These are phyloP conservation scores for Hypoxylon sp. DNA, from an alignment of 2,329 filamentous ascomycete genomes.

Conservation along the genomic window DNA sequence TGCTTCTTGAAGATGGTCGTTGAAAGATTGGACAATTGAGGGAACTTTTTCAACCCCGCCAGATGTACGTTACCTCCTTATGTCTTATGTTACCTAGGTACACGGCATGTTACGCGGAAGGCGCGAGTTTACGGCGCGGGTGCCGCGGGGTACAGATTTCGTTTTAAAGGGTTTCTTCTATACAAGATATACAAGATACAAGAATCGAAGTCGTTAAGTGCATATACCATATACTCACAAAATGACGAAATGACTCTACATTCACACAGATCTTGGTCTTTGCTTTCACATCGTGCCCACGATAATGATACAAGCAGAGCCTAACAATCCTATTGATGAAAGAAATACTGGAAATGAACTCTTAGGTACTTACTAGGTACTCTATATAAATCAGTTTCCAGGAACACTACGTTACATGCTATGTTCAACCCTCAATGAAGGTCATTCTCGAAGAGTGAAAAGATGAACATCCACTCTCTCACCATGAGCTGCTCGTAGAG, in stretches of 20 bases:
- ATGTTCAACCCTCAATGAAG: not conserved
- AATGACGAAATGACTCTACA: not conserved
- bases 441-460: slow-evolving; percentile 12
- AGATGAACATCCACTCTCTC: slow-evolving; percentile 12
- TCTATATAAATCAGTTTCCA: not conserved
- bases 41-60: slow-evolving; percentile 37
- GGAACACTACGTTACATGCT: not conserved
- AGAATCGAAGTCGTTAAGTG: not conserved
- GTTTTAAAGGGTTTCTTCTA: not conserved
- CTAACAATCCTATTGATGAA: not conserved
- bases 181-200: not conserved
- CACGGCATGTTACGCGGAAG: slow-evolving; percentile 24
- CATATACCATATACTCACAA: no score
- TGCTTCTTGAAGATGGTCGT: slow-evolving; percentile 13
- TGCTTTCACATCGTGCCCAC: no score
- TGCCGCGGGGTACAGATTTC: slow-evolving; percentile 21
- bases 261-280: not conserved
- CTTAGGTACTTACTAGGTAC: not conserved
- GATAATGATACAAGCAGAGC: no score
- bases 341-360: no score
- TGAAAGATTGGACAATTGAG: slow-evolving; percentile 6
- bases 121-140: slow-evolving; percentile 17
- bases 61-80: slow-evolving; percentile 18
- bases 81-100: no score
- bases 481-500: slow-evolving; percentile 4